Percentiles rank a stretch among this genome's conserved stretches.
These are phyloP conservation scores for Licmophora abbreviata DNA, from an alignment of 108 stramenopile genomes.

Conservation along the genomic window DNA sequence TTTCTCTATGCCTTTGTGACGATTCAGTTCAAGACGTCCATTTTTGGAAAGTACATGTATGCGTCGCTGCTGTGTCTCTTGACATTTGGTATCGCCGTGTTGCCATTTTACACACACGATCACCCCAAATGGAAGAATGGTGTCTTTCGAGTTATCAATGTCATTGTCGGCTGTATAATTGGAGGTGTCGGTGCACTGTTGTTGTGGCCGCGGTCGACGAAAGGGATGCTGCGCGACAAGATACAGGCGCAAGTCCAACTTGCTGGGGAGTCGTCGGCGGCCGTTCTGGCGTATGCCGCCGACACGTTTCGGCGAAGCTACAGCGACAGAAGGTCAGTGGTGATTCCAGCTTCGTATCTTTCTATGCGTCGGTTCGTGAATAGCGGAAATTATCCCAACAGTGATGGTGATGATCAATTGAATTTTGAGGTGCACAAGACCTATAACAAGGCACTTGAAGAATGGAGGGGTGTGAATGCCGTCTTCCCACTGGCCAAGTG, in stretches of 20 bases:
- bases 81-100: slow-evolving; percentile 20
- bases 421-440: slow-evolving; percentile 13
- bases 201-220: slow-evolving; percentile 20
- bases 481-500: slow-evolving; percentile 15
- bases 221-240: slow-evolving; percentile 10
- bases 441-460: slow-evolving; percentile 18
- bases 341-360: not conserved
- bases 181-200: slow-evolving; percentile 14
- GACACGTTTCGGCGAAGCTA: too few relatives aligned
- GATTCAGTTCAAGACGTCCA: slow-evolving; percentile 10
- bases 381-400: not conserved
- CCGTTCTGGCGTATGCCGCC: slow-evolving; percentile 14
- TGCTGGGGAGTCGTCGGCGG: slow-evolving; percentile 24
- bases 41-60: slow-evolving; percentile 15
- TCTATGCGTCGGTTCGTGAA: not conserved
- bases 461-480: slow-evolving; percentile 17
- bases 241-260: slow-evolving; percentile 12
- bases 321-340: slow-evolving; percentile 2
- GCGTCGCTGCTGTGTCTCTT: slow-evolving; percentile 19
- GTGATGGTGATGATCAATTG: too few relatives aligned
- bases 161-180: slow-evolving; percentile 20
- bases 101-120: slow-evolving; percentile 16
- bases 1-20: slow-evolving; percentile 14
- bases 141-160: slow-evolving; percentile 17
- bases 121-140: slow-evolving; percentile 12